Percentiles rank a stretch among this genome's conserved stretches.
Evolutionary conservation across 106 monocot species (phyloP).

Genomic region (Cymbidium sinense): DNA sequence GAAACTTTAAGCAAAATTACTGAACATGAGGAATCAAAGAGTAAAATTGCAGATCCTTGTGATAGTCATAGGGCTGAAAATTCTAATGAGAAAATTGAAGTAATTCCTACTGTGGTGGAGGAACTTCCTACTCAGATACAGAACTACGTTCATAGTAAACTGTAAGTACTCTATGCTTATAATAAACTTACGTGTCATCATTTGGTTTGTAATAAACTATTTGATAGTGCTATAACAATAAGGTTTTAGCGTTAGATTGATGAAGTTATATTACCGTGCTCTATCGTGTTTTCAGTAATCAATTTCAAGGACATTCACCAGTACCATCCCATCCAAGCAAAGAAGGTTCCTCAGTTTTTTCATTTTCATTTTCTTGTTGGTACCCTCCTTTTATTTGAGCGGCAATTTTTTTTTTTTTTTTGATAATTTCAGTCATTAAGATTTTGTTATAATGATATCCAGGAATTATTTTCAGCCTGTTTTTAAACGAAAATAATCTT

Average conservation of each 20-base stretch:
- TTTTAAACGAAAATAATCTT: neutral
- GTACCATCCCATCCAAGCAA: constrained; percentile 19
- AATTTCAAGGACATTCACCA: constrained; percentile 4
- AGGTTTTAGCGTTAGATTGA: too few species aligned
- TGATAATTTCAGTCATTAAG: neutral
- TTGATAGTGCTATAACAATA: too few species aligned
- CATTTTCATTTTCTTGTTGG: neutral
- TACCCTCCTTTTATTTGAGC: neutral
- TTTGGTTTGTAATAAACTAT: neutral
- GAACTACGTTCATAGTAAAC: constrained; percentile 16
- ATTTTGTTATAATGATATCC: neutral
- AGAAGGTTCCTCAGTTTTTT: constrained; percentile 19
- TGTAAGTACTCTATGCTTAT: constrained; percentile 19
- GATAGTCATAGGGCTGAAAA: constrained; percentile 6
- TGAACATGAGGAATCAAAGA: constrained; percentile 17
- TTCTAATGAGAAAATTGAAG: constrained; percentile 11
- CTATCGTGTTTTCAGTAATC: constrained; percentile 15
- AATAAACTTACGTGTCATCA: neutral
- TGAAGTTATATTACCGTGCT: neutral
- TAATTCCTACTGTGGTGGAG: neutral
- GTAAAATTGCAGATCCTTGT: constrained; percentile 21
- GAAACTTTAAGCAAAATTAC: constrained; percentile 11
- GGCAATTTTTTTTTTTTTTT: neutral
- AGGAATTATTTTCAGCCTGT: neutral
- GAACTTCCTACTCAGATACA: constrained; percentile 16